phyloP scores from a whole-genome alignment of 306 rosid genomes.

The Dalbergia cochinchinensis region DNA sequence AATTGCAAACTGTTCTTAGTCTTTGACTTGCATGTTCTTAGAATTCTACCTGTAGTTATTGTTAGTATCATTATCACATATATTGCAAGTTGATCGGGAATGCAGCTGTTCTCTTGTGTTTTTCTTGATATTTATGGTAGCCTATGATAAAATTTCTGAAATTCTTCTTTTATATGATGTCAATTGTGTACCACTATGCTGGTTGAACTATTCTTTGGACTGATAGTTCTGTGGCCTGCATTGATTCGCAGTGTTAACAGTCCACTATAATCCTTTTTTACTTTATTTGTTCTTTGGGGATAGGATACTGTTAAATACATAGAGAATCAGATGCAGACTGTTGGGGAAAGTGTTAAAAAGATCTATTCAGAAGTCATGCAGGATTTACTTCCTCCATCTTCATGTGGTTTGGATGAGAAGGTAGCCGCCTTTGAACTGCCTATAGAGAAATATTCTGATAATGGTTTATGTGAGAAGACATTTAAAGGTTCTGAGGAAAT shows the following conservation, averaged over 20 bases:
- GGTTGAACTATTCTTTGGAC: slow-evolving; percentile 23
- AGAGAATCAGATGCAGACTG: slow-evolving; percentile 83
- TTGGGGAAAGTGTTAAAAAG: slow-evolving; percentile 76
- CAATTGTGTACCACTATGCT: slow-evolving; percentile 8
- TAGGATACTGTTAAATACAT: slow-evolving; percentile 81
- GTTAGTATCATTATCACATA: slow-evolving; percentile 1
- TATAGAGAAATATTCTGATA: slow-evolving; percentile 46
- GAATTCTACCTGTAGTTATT: not conserved
- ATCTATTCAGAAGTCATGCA: slow-evolving; percentile 76
- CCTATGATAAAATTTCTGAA: slow-evolving; percentile 25
- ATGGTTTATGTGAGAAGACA: slow-evolving; percentile 47
- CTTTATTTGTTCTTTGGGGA: slow-evolving; percentile 37
- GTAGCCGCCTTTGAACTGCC: slow-evolving; percentile 47
- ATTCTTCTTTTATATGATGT: slow-evolving; percentile 4
- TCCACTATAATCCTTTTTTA: not conserved
- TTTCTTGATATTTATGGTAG: slow-evolving; percentile 11
- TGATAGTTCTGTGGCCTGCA: slow-evolving; percentile 2
- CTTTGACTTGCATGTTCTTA: slow-evolving; percentile 12
- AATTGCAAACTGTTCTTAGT: slow-evolving; percentile 20
- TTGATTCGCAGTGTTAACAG: slow-evolving; percentile 21
- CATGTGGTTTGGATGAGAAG: slow-evolving; percentile 50
- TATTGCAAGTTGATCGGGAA: slow-evolving; percentile 27
- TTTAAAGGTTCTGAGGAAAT: slow-evolving; percentile 45
- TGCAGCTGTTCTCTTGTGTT: not conserved
- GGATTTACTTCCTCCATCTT: slow-evolving; percentile 68